Evolutionary conservation across 176 grass and related monocot genomes (phyloP), one percentile per base, ranked within the genome.

Genomic region (Oryza brachyantha): DNA sequence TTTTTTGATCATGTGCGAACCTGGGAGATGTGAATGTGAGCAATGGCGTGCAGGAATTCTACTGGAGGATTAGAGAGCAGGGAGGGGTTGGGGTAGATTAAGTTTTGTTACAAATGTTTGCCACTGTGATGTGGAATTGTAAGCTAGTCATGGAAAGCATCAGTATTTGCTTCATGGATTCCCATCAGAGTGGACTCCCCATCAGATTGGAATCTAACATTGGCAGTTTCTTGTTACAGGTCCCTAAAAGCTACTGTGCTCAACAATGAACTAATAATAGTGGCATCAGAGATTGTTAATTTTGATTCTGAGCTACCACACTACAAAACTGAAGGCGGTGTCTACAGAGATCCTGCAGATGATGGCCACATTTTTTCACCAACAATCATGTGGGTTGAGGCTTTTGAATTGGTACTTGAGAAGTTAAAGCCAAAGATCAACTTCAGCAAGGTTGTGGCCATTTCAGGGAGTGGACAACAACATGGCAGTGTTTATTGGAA

Each of bases 401-500:
- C 95, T 71, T 72, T 98, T 50, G 95, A 98, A 19, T 71, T 94
- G 71, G 77, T 98, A 6, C 85, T 98, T 19, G 83, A 86, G 84
- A 98, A 98, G 50, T 72, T 98, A 27, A 94, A 98, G 81, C 37
- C 81, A 50, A 91, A 88, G 67, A 85, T 93, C 75, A 84, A 88
- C 84, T 98, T 88, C 9, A 61, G 71, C 65, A 93, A 87, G 76
- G 72, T 98, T 40, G 80, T 77, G 57, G 73, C 95, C 11, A 31
- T 94, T 75, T 98, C 95, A 50, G 95, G 95, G 19, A 94, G 95
- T 19, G 95, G 95, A 7, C 95, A 98, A 78, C 92, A 98, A 58
- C 95, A 98, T 67, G 95, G 95, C 41, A 98, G 95, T 29, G 95
- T 98, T 29, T 98, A 94, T 38, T 98, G 95, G 95, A 98, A 94